Conservation (phyloP, 2,329 filamentous ascomycete species). For the Akanthomyces muscarius region DNA sequence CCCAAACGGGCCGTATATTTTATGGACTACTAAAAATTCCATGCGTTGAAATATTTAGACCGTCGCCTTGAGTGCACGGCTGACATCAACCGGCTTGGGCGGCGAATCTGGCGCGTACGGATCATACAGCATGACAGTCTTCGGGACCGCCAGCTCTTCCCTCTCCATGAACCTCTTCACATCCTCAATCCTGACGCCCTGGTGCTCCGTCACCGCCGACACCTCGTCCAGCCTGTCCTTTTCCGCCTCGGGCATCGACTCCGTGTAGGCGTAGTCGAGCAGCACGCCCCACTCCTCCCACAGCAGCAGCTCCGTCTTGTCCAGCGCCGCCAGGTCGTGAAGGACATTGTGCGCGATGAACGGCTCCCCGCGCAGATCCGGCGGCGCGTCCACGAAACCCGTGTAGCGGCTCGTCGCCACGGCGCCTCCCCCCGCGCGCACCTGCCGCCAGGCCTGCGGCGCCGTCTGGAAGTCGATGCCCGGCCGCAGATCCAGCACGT, state of each 20-base stretch:
- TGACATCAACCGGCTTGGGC: background rate
- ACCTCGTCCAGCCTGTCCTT: background rate
- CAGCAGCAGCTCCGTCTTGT: constrained; percentile 13
- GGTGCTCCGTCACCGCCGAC: background rate
- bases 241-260: background rate
- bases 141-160: background rate
- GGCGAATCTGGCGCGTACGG: background rate
- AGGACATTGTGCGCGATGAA: constrained; percentile 7
- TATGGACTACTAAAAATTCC: background rate
- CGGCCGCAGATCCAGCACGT: constrained; percentile 4
- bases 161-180: background rate
- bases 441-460: background rate
- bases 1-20: background rate
- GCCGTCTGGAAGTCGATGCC: constrained; percentile 12
- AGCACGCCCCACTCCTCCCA: constrained; percentile 10
- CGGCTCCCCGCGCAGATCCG: background rate
- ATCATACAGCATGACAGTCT: background rate
- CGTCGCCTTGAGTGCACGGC: background rate
- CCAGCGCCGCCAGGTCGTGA: constrained; percentile 7
- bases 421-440: background rate
- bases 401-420: background rate
- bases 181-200: background rate
- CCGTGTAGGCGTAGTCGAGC: background rate
- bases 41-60: too few relatives aligned
- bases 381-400: background rate